These are phyloP conservation scores for Angophora floribunda DNA, from an alignment of 345 rosid genomes.

Conservation along the genomic window DNA sequence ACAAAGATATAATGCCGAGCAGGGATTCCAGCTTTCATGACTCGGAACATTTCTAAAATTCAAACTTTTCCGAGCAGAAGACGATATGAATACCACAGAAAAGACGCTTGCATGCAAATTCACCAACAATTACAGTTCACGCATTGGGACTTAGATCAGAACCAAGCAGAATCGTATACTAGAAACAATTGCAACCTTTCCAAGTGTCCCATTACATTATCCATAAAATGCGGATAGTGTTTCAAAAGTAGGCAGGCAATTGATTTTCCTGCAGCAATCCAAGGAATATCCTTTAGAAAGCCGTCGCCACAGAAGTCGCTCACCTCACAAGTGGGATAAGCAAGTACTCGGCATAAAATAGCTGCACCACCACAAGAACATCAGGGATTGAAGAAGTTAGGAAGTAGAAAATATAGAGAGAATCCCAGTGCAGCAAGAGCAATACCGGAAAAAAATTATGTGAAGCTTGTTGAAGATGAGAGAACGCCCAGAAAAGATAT, in stretches of 20 bases:
- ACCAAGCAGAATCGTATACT: background rate
- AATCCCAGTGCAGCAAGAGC: background rate
- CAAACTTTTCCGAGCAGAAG: background rate
- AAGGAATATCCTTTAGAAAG: background rate
- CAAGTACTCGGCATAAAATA: constrained; percentile 88
- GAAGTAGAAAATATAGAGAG: background rate
- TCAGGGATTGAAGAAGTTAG: background rate
- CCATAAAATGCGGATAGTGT: background rate
- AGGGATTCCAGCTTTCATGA: background rate
- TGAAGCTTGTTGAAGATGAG: background rate
- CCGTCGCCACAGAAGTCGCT: background rate
- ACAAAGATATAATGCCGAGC: background rate
- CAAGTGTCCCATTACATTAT: background rate
- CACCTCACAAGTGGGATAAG: constrained; percentile 79
- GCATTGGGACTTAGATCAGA: background rate
- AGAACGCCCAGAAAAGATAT: background rate
- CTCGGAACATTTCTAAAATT: background rate
- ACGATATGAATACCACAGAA: background rate
- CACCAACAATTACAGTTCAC: background rate
- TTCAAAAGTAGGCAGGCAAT: background rate
- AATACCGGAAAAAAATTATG: no score
- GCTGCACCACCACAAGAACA: constrained; percentile 31
- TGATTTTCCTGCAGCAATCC: background rate
- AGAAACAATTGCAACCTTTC: background rate
- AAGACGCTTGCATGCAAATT: background rate